phyloP scores from a whole-genome alignment of 2,329 filamentous ascomycete species.

The Diaporthe aspalathi region DNA sequence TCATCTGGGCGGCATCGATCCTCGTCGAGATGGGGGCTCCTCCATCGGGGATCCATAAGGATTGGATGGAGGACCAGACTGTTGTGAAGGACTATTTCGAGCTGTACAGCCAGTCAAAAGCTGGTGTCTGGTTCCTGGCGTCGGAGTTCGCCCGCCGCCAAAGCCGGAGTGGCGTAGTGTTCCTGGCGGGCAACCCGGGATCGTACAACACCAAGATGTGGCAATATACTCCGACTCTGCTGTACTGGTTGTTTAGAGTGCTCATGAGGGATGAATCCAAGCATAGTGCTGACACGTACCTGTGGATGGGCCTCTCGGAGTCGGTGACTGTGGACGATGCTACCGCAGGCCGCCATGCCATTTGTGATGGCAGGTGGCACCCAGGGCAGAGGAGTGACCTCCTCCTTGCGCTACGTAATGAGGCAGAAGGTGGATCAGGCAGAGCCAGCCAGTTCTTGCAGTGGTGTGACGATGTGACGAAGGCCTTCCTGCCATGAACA shows the following conservation, averaged over 20 bases:
- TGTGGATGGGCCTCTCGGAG: conserved; percentile 44
- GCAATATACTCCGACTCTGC: not conserved
- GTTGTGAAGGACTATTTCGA: conserved; percentile 30
- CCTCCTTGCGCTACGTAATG: conserved; percentile 36
- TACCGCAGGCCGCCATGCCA: conserved; percentile 41
- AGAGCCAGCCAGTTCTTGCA: conserved; percentile 40
- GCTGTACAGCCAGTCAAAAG: conserved; percentile 42
- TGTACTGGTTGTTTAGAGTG: conserved; percentile 3
- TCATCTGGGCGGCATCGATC: conserved; percentile 42
- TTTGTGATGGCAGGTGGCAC: conserved; percentile 44
- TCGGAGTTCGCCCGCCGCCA: conserved; percentile 43
- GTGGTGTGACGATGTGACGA: too few relatives aligned
- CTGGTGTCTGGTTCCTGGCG: conserved; percentile 42
- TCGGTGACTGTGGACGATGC: conserved; percentile 41
- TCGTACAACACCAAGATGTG: conserved; percentile 21
- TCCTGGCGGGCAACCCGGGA: conserved; percentile 24
- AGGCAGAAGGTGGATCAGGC: conserved; percentile 40
- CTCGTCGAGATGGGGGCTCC: conserved; percentile 42
- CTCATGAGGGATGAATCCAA: conserved; percentile 35
- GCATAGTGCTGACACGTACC: conserved; percentile 42
- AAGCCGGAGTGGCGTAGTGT: conserved; percentile 30
- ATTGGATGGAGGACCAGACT: conserved; percentile 35
- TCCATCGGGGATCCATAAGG: conserved; percentile 38
- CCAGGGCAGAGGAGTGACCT: conserved; percentile 42
- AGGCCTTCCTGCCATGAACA: too few relatives aligned